Base-by-base conservation (phyloP, 805 yeast species). In the Metschnikowia rubicola region DNA sequence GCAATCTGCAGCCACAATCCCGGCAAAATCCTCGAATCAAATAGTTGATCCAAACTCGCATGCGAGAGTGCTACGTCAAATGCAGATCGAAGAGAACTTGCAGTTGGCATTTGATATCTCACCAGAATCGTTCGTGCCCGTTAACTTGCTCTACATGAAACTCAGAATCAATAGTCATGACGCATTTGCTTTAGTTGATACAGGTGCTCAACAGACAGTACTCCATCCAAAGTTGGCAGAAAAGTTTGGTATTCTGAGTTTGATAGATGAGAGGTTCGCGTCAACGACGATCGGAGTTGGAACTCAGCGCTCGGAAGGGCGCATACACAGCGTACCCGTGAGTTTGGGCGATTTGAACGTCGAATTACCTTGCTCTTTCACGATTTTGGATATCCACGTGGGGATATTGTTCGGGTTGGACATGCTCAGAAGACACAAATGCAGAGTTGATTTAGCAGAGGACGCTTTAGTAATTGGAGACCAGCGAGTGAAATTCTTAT, bases 211-310 rank as follows among this genome's bases (percentile, higher is more conserved):
- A 64, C 73, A 81, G 29, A 90, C 99, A 0, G 84, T 94, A 35
- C 80, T 94, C 60, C 82, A 90, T 30, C 86, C 95, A 1, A 70
- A 73, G 36, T 72, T 91, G 53, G 96, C 96, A 0, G 86, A 85
- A 51, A 69, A 73, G 40, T 80, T 91, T 49, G 86, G 86, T 2
- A 68, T 94, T 26, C 67, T 81, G 26, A 80, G 85, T 54, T 68
- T 90, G 46, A 81, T 94, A 6, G 99, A 94, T 63, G 81, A 69
- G 50, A 73, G 97, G 50, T 89, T 83, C 62, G 73, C 73, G 37
- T 96, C 97, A 19, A 81, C 81, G 59, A 97, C 96, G 1, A 72
- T 80, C 45, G 99, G 99, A 38, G 97, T 94, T 11, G 99, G 99
- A 1, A 75, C 82, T 1, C 81, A 86, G 19, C 74, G 79, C 50